Conservation (phyloP, 1,284 basidiomycete species). For the Tetrapyrgos nigripes region DNA sequence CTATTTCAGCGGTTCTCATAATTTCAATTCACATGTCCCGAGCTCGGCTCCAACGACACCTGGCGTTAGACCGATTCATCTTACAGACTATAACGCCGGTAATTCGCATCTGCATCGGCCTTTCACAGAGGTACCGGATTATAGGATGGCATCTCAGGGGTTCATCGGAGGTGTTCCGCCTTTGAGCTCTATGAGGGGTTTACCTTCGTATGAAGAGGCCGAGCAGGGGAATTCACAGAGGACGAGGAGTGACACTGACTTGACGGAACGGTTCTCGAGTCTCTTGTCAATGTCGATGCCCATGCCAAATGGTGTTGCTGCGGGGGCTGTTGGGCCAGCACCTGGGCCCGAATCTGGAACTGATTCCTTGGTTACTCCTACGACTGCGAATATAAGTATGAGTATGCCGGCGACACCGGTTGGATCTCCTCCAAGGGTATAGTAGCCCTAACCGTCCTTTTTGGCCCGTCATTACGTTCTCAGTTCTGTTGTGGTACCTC, state of each 20-base stretch:
- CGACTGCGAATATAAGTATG: background rate
- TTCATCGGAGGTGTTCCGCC: slow-evolving; percentile 91
- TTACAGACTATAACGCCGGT: slow-evolving; percentile 27
- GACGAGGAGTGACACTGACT: slow-evolving; percentile 3
- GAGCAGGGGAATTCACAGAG: slow-evolving; percentile 17
- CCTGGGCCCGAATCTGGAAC: no score
- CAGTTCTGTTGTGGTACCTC: background rate
- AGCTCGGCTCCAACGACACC: background rate
- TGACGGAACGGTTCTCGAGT: background rate
- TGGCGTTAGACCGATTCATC: slow-evolving; percentile 4
- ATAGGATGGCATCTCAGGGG: slow-evolving; percentile 79
- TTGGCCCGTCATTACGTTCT: background rate
- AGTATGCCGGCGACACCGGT: background rate
- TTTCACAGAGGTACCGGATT: slow-evolving; percentile 83
- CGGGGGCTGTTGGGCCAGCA: no score
- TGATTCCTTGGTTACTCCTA: no score
- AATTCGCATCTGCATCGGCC: slow-evolving; percentile 59
- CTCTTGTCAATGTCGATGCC: background rate
- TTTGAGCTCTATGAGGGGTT: slow-evolving; percentile 69
- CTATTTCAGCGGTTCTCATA: background rate
- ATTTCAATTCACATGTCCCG: slow-evolving; percentile 5
- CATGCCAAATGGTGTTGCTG: background rate
- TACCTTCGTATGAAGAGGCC: slow-evolving; percentile 84
- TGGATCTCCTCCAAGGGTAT: background rate
- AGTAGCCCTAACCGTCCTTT: background rate